A percentile compares a stretch with the other conserved stretches of the same genome.
phyloP scores from a whole-genome alignment of 441 rosid species.

The Arabidopsis lyrata region DNA sequence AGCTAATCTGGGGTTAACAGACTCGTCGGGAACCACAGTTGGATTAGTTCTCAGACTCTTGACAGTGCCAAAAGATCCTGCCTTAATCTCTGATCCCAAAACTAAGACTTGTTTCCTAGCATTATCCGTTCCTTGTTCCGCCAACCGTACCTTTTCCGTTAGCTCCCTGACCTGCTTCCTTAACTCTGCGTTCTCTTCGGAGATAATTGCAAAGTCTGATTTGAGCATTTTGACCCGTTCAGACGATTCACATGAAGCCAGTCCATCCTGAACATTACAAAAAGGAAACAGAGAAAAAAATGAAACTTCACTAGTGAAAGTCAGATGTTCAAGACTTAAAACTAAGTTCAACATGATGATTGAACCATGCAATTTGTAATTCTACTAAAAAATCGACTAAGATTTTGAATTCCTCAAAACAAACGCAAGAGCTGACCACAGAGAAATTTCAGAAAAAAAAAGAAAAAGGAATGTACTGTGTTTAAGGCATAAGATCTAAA shows the following conservation, averaged over 20 bases:
- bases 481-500: conserved; percentile 2
- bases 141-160: conserved; percentile 61
- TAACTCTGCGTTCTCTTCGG: conserved; percentile 65
- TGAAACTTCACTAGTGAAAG: neutral
- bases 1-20: conserved; percentile 80
- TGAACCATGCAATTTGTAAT: neutral
- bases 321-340: conserved; percentile 12
- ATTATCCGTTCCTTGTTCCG: conserved; percentile 74
- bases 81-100: conserved; percentile 74
- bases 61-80: conserved; percentile 88
- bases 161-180: conserved; percentile 73
- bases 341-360: neutral
- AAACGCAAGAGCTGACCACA: neutral
- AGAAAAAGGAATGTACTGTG: neutral
- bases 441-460: neutral
- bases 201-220: conserved; percentile 61
- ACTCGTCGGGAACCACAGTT: conserved; percentile 66
- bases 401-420: neutral
- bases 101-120: conserved; percentile 74
- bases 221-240: conserved; percentile 66
- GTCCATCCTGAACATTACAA: conserved; percentile 49
- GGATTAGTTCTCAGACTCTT: conserved; percentile 84
- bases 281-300: conserved; percentile 1
- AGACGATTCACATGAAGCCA: conserved; percentile 62
- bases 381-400: too few species aligned